A percentile compares a stretch with the other conserved stretches of the same genome.
phyloP scores from a whole-genome alignment of 2,329 filamentous ascomycete genomes.

The Phialophora macrospora region DNA sequence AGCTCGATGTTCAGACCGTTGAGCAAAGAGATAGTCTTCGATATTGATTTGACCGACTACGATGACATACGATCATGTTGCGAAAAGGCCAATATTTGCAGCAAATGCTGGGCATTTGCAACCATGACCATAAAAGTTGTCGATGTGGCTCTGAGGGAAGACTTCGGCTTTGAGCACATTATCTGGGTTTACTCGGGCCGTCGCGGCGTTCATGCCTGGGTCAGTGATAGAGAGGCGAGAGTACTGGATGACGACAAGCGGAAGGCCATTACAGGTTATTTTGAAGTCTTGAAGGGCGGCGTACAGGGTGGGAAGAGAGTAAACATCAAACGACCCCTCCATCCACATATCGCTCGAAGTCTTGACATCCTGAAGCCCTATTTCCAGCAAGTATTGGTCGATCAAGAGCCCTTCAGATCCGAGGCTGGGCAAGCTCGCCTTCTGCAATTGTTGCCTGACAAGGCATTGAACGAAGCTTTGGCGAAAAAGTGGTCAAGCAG shows the following conservation, averaged over 20 bases:
- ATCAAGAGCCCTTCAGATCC: constrained; percentile 83
- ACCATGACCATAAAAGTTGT: constrained; percentile 97
- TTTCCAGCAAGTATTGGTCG: constrained; percentile 82
- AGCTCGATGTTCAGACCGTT: constrained; percentile 81
- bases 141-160: constrained; percentile 82
- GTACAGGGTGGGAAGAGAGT: constrained; percentile 85
- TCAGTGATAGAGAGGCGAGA: constrained; percentile 87
- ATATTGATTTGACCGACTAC: constrained; percentile 99
- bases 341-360: constrained; percentile 86
- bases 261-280: constrained; percentile 82
- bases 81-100: constrained; percentile 88
- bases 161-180: constrained; percentile 96
- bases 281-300: constrained; percentile 87
- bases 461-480: constrained; percentile 74
- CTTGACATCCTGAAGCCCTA: constrained; percentile 81
- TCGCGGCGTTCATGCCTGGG: constrained; percentile 96
- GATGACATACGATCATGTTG: constrained; percentile 97
- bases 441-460: constrained; percentile 83
- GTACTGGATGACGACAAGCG: constrained; percentile 84
- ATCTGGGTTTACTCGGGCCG: constrained; percentile 98
- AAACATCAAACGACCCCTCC: constrained; percentile 80
- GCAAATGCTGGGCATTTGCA: constrained; percentile 94
- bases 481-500: constrained; percentile 89
- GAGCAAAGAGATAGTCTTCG: constrained; percentile 94
- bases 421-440: constrained; percentile 75